Evolutionary conservation across 2,329 filamentous ascomycete genomes (phyloP).

Genomic region (Talaromyces pinophilus): DNA sequence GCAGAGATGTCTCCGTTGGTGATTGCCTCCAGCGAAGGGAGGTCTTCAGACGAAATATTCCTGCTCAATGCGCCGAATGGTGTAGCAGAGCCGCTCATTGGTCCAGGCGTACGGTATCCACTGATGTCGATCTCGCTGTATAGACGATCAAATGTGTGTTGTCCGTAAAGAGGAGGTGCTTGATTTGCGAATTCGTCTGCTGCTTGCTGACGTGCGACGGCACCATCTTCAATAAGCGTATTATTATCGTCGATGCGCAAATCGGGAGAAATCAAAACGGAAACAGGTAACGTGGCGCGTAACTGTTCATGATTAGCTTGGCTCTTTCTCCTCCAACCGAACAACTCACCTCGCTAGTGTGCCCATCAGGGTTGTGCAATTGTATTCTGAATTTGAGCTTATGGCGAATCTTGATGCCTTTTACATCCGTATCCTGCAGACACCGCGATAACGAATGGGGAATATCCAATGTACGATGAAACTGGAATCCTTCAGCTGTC

Average conservation of each 20-base stretch:
- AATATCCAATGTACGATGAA: conserved; percentile 63
- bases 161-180: conserved; percentile 89
- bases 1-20: conserved; percentile 60
- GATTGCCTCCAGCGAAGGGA: conserved; percentile 60
- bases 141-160: conserved; percentile 84
- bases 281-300: conserved; percentile 84
- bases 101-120: conserved; percentile 76
- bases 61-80: conserved; percentile 71
- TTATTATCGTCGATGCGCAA: conserved; percentile 86
- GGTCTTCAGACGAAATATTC: conserved; percentile 77
- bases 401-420: conserved; percentile 88
- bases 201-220: conserved; percentile 50
- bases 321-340: not conserved
- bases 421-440: conserved; percentile 83
- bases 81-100: conserved; percentile 70
- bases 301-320: conserved; percentile 54
- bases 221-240: conserved; percentile 67
- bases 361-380: conserved; percentile 90
- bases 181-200: conserved; percentile 61
- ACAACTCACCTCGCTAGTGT: conserved; percentile 75
- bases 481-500: conserved; percentile 62
- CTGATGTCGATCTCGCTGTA: conserved; percentile 83
- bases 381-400: conserved; percentile 90
- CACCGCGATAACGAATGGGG: conserved; percentile 81
- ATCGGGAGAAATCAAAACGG: conserved; percentile 94